Base-by-base conservation (phyloP, 2,329 filamentous ascomycete species). In the Triangularia setosa region DNA sequence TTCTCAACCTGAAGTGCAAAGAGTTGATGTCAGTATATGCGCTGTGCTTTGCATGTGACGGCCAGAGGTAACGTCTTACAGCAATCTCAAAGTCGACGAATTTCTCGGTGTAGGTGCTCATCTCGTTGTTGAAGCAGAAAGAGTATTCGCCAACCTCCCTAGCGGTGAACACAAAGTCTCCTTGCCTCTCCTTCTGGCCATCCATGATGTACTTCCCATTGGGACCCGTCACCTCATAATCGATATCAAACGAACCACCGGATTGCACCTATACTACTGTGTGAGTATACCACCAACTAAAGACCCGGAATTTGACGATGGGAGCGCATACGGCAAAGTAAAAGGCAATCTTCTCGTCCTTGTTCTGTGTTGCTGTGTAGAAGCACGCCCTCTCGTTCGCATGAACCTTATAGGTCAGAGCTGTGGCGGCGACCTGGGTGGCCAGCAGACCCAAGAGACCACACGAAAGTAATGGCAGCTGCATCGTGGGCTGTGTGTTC, bases 81-180 rank as follows among this genome's bases (percentile, higher is more conserved):
- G 93, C 86, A 75, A 99, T 97, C 80, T 99, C 95, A 74, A 99
- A 97, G 78, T 99, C 95, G 69, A 99, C 93, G 76, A 92, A 88
- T 81, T 99, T 99, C 80, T 99, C 95, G 60, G 93, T 90, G 76
- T 97, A 97, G 0, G 94, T 98, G 75, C 91, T 96, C 91, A 99
- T 97, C 75, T 95, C 90, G 75, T 99, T 99, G 80, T 93, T 91
- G 83, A 99, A 99, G 85, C 95, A 99, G 82, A 99, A 98, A 61
- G 88, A 87, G 81, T 98, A 97, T 74, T 98, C 94, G 69, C 95
- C 95, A 6, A 85, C 75, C 60, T 92, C 87, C 73, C 92, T 92
- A 55, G 93, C 95, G 0, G 93, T 97, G 78, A 99, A 99, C 68
- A 99, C 95, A 75, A 96, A 98, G 79, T 99, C 95, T 61, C 94